Evolutionary conservation across 2,329 filamentous ascomycete genomes (phyloP).

Genomic region (Sporothrix luriei): DNA sequence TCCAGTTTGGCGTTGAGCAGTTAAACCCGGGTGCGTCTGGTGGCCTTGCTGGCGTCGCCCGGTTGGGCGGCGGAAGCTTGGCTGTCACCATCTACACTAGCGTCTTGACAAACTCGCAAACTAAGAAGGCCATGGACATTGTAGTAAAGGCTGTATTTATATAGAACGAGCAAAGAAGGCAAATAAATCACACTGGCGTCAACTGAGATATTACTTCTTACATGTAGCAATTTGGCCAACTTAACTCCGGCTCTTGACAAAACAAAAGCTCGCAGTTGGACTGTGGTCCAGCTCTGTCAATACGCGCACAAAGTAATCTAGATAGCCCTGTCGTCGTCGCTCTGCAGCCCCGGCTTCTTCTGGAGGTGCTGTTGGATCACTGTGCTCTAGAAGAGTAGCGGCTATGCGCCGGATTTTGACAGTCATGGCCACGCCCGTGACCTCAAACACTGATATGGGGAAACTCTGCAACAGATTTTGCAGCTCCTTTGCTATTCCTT

Average conservation of each 20-base stretch:
- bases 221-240: too few species aligned
- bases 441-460: conserved; percentile 9
- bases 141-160: conserved; percentile 42
- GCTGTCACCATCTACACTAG: conserved; percentile 48
- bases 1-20: conserved; percentile 53
- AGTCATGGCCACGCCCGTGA: conserved; percentile 18
- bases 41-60: conserved; percentile 48
- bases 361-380: conserved; percentile 4
- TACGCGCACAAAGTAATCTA: conserved; percentile 24
- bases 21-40: conserved; percentile 51
- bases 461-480: conserved; percentile 18
- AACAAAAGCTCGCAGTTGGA: conserved; percentile 20
- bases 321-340: conserved; percentile 11
- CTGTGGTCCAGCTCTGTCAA: conserved; percentile 19
- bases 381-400: conserved; percentile 11
- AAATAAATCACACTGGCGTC: too few species aligned
- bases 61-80: conserved; percentile 49
- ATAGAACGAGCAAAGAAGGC: too few species aligned
- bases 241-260: conserved; percentile 20
- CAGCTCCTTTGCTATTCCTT: conserved; percentile 9
- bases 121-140: conserved; percentile 40
- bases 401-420: conserved; percentile 22
- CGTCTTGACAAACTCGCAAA: conserved; percentile 46
- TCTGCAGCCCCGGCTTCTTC: conserved; percentile 10
- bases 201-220: too few species aligned